phyloP scores from a whole-genome alignment of 1,139 yeast genomes.

The Arxiozyma slooffiae region DNA sequence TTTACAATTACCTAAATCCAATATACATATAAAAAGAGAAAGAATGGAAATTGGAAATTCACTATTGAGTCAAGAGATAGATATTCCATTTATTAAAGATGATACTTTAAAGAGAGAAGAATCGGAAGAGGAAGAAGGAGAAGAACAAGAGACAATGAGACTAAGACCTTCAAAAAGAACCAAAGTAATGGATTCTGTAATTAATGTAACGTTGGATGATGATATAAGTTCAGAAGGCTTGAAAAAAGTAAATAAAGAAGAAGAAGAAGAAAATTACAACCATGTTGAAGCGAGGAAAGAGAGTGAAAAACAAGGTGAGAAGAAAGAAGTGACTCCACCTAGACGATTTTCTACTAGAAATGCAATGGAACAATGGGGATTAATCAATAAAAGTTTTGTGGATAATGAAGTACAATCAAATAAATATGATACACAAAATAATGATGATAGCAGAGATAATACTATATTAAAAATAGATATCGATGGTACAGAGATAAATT shows the following conservation, averaged over 20 bases:
- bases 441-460: background rate
- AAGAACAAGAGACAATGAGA: background rate
- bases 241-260: background rate
- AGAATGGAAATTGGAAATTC: background rate
- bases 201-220: constrained; percentile 1
- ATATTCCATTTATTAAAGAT: background rate
- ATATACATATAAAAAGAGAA: background rate
- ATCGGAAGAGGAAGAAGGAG: background rate
- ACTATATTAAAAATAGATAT: constrained; percentile 14
- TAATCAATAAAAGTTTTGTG: background rate
- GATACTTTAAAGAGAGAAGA: background rate
- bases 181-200: background rate
- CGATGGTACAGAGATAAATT: constrained; percentile 16
- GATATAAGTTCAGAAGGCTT: constrained; percentile 1
- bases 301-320: background rate
- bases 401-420: background rate
- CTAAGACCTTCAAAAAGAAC: constrained; percentile 1
- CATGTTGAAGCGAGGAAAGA: background rate
- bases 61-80: constrained; percentile 2
- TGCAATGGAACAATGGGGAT: background rate
- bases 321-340: background rate
- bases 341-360: background rate
- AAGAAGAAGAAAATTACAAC: background rate
- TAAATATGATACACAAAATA: no score
- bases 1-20: constrained; percentile 25